Base-by-base conservation (phyloP, 1,139 yeast species). In the Meyerozyma guilliermondii region DNA sequence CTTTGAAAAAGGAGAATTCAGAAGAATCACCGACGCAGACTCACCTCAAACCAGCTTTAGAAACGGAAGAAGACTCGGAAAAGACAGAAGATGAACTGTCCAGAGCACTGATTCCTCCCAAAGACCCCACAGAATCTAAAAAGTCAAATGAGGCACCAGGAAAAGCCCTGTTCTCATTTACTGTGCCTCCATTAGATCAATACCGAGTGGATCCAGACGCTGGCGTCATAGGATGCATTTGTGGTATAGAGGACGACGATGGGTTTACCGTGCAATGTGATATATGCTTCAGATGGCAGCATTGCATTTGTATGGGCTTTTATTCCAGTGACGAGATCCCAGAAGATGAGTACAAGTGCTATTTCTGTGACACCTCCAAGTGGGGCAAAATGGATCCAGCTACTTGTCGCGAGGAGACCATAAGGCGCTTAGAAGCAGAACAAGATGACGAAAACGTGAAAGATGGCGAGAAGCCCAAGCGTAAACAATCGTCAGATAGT, bases 241-340 rank as follows among this genome's bases (percentile, higher is more conserved):
- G 98, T 68, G 91, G 83, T 0, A 81, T 75, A 50, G 88, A 83
- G 44, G 96, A 91, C 50, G 98, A 91, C 61, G 98, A 91, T 58
- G 97, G 97, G 1, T 88, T 87, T 60, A 89, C 97, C 1, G 86
- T 91, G 47, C 97, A 89, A 61, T 91, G 98, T 66, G 96, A 89
- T 59, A 75, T 80, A 39, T 91, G 98, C 61, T 83, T 78, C 62
- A 79, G 96, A 48, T 91, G 97, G 97, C 96, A 89, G 59, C 98
- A 91, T 65, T 91, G 95, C 38, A 72, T 80, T 20, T 91, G 98
- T 63, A 88, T 87, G 78, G 87, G 86, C 7, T 87, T 85, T 50
- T 73, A 71, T 41, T 77, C 83, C 39, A 81, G 78, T 45, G 85
- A 79, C 28, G 82, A 83, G 45, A 94, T 83, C 0, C 96, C 96